Conservation (phyloP, 768 basidiomycete species). For the Auricularia sp. region DNA sequence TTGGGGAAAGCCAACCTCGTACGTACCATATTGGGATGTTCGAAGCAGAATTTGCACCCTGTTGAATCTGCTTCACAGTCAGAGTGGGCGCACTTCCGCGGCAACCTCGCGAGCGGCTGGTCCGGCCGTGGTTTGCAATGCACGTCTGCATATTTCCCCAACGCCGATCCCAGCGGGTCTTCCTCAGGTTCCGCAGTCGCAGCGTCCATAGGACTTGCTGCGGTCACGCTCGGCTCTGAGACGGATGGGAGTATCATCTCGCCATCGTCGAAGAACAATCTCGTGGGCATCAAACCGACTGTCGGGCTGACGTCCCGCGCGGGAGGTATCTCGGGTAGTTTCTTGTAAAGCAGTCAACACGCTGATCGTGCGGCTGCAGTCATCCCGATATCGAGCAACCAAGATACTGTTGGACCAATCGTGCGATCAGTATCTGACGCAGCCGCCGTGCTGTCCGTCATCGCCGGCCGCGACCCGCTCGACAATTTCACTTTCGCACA, state of each 20-base stretch:
- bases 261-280: conserved; percentile 31
- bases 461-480: conserved; percentile 32
- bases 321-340: conserved; percentile 17
- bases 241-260: conserved; percentile 36
- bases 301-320: conserved; percentile 31
- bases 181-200: not conserved
- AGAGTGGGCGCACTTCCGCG: conserved; percentile 43
- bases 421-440: conserved; percentile 27
- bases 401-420: conserved; percentile 27
- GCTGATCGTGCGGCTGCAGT: conserved; percentile 18
- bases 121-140: conserved; percentile 45
- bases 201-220: not conserved
- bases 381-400: conserved; percentile 32
- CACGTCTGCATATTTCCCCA: conserved; percentile 39
- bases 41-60: too few relatives aligned
- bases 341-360: not conserved
- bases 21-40: not conserved
- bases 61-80: conserved; percentile 15
- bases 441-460: conserved; percentile 27
- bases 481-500: conserved; percentile 33
- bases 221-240: conserved; percentile 26
- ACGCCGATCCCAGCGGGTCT: conserved; percentile 24
- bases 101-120: conserved; percentile 40
- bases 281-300: conserved; percentile 33
- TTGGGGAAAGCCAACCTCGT: conserved; percentile 42